phyloP scores from a whole-genome alignment of 2,329 filamentous ascomycete species.

The Aureobasidium sp. region DNA sequence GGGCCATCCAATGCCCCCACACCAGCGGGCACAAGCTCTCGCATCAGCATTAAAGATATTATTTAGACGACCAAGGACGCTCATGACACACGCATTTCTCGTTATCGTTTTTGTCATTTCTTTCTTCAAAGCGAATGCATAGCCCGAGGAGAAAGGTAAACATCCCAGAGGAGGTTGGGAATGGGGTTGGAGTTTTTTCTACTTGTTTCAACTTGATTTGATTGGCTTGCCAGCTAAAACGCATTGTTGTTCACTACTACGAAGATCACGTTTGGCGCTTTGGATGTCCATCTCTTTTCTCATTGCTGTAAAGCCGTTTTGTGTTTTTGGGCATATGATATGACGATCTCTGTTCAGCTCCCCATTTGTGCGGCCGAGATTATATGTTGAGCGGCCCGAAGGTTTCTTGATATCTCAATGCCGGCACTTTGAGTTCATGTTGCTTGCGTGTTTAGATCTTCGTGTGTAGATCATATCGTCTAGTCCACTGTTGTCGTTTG shows the following conservation, averaged over 20 bases:
- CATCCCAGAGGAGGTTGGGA: background rate
- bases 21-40: constrained; percentile 10
- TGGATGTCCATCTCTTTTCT: background rate
- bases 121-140: constrained; percentile 3
- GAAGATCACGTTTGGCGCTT: constrained; percentile 7
- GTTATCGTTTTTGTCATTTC: constrained; percentile 6
- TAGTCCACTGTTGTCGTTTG: background rate
- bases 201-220: background rate
- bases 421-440: background rate
- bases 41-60: constrained; percentile 32
- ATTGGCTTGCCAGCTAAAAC: background rate
- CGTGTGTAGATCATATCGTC: background rate
- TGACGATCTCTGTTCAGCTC: background rate
- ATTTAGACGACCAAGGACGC: constrained; percentile 18
- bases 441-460: background rate
- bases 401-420: background rate
- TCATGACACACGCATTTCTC: constrained; percentile 8
- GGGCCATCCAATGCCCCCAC: background rate
- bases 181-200: background rate
- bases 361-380: background rate
- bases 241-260: constrained; percentile 4
- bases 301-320: background rate
- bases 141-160: constrained; percentile 8
- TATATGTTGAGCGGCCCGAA: background rate
- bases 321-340: background rate